Evolutionary conservation across 345 rosid genomes (phyloP).

Genomic region (Draba incana): DNA sequence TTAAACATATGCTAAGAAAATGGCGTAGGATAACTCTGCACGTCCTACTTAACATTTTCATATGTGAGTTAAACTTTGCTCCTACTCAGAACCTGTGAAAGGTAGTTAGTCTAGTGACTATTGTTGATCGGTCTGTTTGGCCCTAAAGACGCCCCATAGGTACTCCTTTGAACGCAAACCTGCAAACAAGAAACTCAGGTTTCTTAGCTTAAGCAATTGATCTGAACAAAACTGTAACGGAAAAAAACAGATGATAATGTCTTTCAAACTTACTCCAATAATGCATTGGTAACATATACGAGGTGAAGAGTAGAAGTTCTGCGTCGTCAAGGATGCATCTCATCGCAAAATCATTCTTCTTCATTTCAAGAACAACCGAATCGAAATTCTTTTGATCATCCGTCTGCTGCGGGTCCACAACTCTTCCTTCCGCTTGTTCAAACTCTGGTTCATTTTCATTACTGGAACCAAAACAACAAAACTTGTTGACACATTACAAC

Average conservation of each 20-base stretch:
- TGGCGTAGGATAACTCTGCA: background rate
- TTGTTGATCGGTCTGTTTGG: conserved; percentile 40
- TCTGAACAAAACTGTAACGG: background rate
- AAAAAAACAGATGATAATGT: background rate
- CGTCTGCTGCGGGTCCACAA: too few species aligned
- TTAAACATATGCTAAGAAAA: background rate
- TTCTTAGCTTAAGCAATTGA: conserved; percentile 12
- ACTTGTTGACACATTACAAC: background rate
- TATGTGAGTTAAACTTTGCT: conserved; percentile 1
- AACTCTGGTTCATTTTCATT: background rate
- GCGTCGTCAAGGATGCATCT: conserved; percentile 54
- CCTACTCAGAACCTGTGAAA: conserved; percentile 21
- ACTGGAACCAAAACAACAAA: conserved; percentile 40
- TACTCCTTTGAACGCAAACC: conserved; percentile 56
- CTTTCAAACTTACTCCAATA: conserved; percentile 57
- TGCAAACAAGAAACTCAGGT: conserved; percentile 41
- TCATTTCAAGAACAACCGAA: conserved; percentile 56
- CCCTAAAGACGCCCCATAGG: conserved; percentile 77
- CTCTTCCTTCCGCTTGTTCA: too few species aligned
- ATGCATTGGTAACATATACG: conserved; percentile 55
- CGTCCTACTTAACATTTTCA: conserved; percentile 4
- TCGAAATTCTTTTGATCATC: conserved; percentile 43
- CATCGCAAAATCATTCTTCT: conserved; percentile 53
- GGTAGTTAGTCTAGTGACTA: conserved; percentile 4
- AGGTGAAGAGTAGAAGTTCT: conserved; percentile 70